Evolutionary conservation across 2,329 filamentous ascomycete species (phyloP).

Genomic region (Talaromyces albobiverticillius): DNA sequence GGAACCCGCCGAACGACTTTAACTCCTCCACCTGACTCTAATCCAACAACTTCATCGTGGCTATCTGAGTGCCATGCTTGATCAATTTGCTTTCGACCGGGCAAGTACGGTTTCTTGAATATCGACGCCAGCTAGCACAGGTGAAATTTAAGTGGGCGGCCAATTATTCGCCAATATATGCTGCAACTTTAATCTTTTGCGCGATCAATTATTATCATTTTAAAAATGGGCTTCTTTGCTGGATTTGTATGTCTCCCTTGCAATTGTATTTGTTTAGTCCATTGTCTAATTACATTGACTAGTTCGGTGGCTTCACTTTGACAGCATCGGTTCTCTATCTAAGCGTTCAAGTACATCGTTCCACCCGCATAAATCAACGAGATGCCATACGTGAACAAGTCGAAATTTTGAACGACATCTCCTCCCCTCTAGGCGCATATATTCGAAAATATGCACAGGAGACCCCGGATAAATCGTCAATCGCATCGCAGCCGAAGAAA

Average conservation of each 20-base stretch:
- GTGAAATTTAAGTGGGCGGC: not conserved
- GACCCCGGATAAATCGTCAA: constrained; percentile 3
- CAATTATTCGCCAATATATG: constrained; percentile 3
- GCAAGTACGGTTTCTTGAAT: not conserved
- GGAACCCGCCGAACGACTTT: not conserved
- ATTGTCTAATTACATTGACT: constrained; percentile 6
- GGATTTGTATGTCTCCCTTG: constrained; percentile 63
- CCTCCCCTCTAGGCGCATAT: constrained; percentile 33
- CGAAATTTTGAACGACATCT: constrained; percentile 39
- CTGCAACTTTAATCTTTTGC: not conserved
- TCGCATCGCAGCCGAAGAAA: constrained; percentile 31
- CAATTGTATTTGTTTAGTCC: not conserved
- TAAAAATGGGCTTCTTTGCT: constrained; percentile 67
- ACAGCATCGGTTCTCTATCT: constrained; percentile 73
- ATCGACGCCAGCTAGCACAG: not conserved
- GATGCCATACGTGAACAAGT: constrained; percentile 44
- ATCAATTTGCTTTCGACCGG: not conserved
- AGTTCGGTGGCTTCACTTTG: constrained; percentile 74
- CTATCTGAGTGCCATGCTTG: not conserved
- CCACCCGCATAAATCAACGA: constrained; percentile 56
- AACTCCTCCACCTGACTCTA: not conserved
- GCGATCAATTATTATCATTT: not conserved
- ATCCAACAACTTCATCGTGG: not conserved
- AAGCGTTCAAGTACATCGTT: constrained; percentile 66
- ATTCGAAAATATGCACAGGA: constrained; percentile 28